A percentile compares a stretch with the other conserved stretches of the same genome.
phyloP scores from a whole-genome alignment of 2,329 filamentous ascomycete species.

The Venturia pyrina region DNA sequence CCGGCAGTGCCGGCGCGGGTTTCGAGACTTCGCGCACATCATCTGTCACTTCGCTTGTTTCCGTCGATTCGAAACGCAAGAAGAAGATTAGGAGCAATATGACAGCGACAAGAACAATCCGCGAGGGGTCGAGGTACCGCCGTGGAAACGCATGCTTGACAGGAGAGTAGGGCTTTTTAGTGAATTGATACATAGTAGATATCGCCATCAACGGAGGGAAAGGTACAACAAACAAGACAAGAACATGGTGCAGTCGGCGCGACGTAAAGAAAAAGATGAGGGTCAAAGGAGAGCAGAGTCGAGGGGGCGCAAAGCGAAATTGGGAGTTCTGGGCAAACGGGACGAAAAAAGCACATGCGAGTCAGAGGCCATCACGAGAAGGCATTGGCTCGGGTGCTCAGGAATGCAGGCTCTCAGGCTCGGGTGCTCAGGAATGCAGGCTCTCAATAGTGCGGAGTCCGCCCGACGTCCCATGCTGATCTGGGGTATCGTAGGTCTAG shows the following conservation, averaged over 20 bases:
- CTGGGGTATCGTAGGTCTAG: background rate
- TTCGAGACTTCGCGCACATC: background rate
- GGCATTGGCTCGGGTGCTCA: background rate
- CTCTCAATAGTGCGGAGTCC: background rate
- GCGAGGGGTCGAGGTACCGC: background rate
- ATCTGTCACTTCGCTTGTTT: background rate
- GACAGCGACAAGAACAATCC: background rate
- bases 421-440: background rate
- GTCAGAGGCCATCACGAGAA: background rate
- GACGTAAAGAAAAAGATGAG: background rate
- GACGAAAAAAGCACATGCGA: background rate
- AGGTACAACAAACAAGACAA: background rate
- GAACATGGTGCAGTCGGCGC: background rate
- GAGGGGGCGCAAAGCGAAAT: background rate
- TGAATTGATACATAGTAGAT: background rate
- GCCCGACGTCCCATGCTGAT: background rate
- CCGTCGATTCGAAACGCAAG: background rate
- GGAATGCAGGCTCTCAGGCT: background rate
- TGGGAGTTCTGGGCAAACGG: background rate
- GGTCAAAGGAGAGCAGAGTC: background rate
- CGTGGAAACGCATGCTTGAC: conserved; percentile 5
- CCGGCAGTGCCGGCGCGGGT: background rate
- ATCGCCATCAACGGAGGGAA: background rate
- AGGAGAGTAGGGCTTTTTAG: conserved; percentile 6
- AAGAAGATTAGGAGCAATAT: conserved; percentile 10